Evolutionary conservation across 2,329 filamentous ascomycete genomes (phyloP), one percentile per base, ranked within the genome.

Genomic region (Monosporascus sp.): DNA sequence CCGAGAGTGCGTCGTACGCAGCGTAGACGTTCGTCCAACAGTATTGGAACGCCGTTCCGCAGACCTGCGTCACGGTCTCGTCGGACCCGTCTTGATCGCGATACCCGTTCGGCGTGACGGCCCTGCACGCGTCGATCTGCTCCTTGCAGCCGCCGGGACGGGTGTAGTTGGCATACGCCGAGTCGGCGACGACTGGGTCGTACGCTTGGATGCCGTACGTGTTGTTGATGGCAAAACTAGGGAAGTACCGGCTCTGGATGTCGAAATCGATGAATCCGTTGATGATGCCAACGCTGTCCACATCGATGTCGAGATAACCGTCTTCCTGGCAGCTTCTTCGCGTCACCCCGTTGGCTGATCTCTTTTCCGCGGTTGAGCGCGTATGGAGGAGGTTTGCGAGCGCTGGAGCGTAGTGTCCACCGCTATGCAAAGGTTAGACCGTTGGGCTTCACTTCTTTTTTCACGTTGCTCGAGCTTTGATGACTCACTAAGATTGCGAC

Each of bases 81-180:
- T 48, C 38, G 47, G 48, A 37, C 7, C 55, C 52, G n/a, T 31
- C 35, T 40, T 53, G 48, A 11, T 73, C 66, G 0, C 79, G 78
- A 51, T 84, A 80, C 11, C 71, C 71, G 24, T 69, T 61, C 1
- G 72, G 60, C 24, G 74, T 26, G 26, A 38, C 14, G 19, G 51
- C 49, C 19, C 46, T 54, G 26, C 58, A 60, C 17, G 27, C 35
- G 7, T 31, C 27, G 7, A 52, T 45, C 26, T 49, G 40, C 5
- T 58, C 56, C 17, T 37, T 37, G 40, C 58, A 60, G 5, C 53
- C 52, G 5, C 54, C 56, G 1, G 53, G 45, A 11, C 37, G 7
- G 31, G 49, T 26, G 26, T 40, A 51, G n/a, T 51, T 37, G 11
- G 37, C 48, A 9, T 37, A 37, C 7, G 48, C 37, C n/a, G 37